Conservation (phyloP, 2,329 filamentous ascomycete genomes). For the Colletotrichum sojae region DNA sequence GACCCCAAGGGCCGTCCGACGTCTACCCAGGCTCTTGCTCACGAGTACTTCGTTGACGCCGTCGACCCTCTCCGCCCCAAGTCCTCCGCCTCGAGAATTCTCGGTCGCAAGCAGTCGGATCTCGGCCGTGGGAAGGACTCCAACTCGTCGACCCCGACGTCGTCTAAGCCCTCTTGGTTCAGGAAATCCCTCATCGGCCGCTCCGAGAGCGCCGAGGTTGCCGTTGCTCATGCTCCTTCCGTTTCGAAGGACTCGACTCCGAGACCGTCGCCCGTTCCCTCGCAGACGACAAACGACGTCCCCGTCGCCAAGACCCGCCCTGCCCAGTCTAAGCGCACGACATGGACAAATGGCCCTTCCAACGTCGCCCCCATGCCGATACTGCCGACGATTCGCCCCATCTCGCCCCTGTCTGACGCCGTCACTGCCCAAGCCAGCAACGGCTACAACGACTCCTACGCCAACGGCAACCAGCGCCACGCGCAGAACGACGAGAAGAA, state of each 20-base stretch:
- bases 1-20: conserved; percentile 94
- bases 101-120: conserved; percentile 93
- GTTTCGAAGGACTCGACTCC: conserved; percentile 64
- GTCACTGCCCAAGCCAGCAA: conserved; percentile 90
- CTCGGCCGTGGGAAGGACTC: conserved; percentile 78
- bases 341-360: conserved; percentile 88
- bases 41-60: conserved; percentile 95
- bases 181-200: conserved; percentile 92
- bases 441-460: conserved; percentile 59
- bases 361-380: conserved; percentile 95
- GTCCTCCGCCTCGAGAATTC: conserved; percentile 85
- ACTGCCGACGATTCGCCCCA: conserved; percentile 91
- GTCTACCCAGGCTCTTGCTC: conserved; percentile 91
- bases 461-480: conserved; percentile 54
- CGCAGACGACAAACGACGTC: conserved; percentile 57
- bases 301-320: conserved; percentile 62
- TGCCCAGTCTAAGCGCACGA: conserved; percentile 83
- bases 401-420: conserved; percentile 95
- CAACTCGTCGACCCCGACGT: conserved; percentile 68
- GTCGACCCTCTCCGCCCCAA: conserved; percentile 94
- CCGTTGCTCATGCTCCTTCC: conserved; percentile 61
- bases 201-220: conserved; percentile 77
- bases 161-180: conserved; percentile 96
- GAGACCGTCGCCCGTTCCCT: conserved; percentile 61
- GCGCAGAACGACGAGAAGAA: conserved; percentile 72